A percentile compares a stretch with the other conserved stretches of the same genome.
phyloP scores from a whole-genome alignment of 2,329 filamentous ascomycete species.

The Cylindrodendrum hubeiense region DNA sequence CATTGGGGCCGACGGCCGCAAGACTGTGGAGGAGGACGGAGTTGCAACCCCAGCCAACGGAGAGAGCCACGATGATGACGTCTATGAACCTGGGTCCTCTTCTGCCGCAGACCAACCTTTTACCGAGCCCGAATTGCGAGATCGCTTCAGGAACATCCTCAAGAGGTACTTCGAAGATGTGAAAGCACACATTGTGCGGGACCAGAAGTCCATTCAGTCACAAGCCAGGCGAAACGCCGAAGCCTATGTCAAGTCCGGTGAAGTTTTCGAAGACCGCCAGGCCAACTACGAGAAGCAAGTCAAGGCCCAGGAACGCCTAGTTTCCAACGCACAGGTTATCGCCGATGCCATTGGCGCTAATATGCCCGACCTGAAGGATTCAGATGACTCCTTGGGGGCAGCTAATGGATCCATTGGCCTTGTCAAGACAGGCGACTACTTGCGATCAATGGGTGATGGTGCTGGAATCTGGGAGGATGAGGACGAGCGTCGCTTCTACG shows the following conservation, averaged over 20 bases:
- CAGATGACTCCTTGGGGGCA: constrained; percentile 75
- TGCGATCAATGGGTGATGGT: constrained; percentile 89
- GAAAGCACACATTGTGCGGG: constrained; percentile 87
- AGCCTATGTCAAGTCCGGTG: constrained; percentile 97
- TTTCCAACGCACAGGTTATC: constrained; percentile 90
- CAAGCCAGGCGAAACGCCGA: constrained; percentile 97
- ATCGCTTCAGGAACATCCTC: constrained; percentile 88
- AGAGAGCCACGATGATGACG: constrained; percentile 55
- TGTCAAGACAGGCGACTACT: constrained; percentile 93
- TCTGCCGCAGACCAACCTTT: constrained; percentile 77
- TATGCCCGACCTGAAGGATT: constrained; percentile 93
- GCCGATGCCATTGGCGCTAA: constrained; percentile 90
- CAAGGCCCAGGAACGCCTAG: constrained; percentile 90
- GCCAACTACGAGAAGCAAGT: constrained; percentile 94
- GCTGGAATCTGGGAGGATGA: constrained; percentile 99
- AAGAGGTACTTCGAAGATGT: constrained; percentile 93
- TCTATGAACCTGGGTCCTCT: constrained; percentile 33
- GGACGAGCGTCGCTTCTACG: constrained; percentile 97
- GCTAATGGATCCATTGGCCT: constrained; percentile 87
- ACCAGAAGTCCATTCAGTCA: constrained; percentile 87
- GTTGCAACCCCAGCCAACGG: constrained; percentile 62
- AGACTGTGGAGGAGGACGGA: constrained; percentile 85
- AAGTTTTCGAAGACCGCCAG: constrained; percentile 98
- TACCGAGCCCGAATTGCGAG: constrained; percentile 80
- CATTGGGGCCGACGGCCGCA: constrained; percentile 81